phyloP scores from a whole-genome alignment of 2,329 filamentous ascomycete species.

The Hymenoscyphus albidus region DNA sequence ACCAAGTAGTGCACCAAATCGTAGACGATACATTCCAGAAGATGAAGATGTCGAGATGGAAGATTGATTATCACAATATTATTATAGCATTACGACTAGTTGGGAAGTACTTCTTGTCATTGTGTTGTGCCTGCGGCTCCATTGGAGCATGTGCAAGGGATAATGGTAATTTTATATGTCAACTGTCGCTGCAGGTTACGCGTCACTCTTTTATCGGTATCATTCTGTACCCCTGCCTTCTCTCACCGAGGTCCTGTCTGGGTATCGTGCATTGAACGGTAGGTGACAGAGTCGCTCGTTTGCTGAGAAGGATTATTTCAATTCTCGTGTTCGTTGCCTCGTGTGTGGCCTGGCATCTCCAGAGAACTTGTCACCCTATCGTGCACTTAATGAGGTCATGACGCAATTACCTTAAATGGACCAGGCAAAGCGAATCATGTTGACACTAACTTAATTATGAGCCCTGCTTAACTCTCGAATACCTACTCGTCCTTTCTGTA shows the following conservation, averaged over 20 bases:
- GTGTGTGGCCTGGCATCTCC: too few relatives aligned
- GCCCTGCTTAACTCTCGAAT: too few relatives aligned
- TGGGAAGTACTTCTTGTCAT: neutral
- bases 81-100: neutral
- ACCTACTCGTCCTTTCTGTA: too few relatives aligned
- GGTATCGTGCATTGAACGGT: neutral
- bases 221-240: neutral
- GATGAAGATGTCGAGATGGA: constrained; percentile 13
- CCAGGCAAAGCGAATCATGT: too few relatives aligned
- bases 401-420: neutral
- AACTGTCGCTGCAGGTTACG: neutral
- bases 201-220: neutral
- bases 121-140: neutral
- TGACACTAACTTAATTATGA: too few relatives aligned
- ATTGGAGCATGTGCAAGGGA: neutral
- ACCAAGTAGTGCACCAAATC: neutral
- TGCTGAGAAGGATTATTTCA: neutral
- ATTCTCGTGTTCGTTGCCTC: neutral
- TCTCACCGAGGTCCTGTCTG: neutral
- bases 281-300: neutral
- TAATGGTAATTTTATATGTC: neutral
- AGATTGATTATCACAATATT: neutral
- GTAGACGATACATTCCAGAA: neutral
- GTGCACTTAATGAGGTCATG: too few relatives aligned
- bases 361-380: too few relatives aligned